Base-by-base conservation (phyloP, 1,284 basidiomycete genomes). In the Ceratobasidium sp. region DNA sequence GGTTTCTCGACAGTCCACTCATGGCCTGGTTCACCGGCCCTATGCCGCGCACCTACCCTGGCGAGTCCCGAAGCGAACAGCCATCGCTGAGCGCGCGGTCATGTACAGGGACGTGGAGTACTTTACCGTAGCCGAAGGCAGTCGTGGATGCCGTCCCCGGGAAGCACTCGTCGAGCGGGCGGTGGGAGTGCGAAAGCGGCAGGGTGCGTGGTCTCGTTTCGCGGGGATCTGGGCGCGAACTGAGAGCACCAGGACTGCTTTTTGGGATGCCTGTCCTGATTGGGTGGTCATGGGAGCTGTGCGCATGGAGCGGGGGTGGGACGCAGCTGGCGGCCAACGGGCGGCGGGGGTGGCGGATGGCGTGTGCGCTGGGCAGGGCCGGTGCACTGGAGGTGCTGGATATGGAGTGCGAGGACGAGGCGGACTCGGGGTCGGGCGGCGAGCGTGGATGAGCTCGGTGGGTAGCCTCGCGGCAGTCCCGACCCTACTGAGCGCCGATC, bases 1-100 rank as follows among this genome's bases (percentile, higher is more conserved):
- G 91, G 61, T 84, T 93, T 60, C 82, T 85, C 72, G 82, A 83
- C 58, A 92, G 89, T 79, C 81, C 84, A 61, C 86, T 93, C 80
- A 91, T 92, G 81, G 84, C 84, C 75, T 93, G 90, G 89, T 93
- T 93, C 79, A 83, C 83, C 77, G 90, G 89, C 21, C 74, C 85
- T 85, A 56, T 83, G 63, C 88, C 91, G 56, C 81, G 79, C 75
- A 88, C 90, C 79, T 82, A 83, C 64, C 82, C 84, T 54, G 80
- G 81, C 74, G 86, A 89, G 77, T 79, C 90, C 62, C 86, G 64
- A 80, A 85, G 66, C 81, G 83, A 73, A 78, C 79, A 67, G 79
- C 73, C 38, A 14, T 62, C 60, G 42, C 78, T 90, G 74, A 77
- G 81, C 46, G 78, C 81, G 71, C 44, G 33, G 21, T 71, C 30